phyloP scores from a whole-genome alignment of 306 rosid species.

The Hylodesmum podocarpum region DNA sequence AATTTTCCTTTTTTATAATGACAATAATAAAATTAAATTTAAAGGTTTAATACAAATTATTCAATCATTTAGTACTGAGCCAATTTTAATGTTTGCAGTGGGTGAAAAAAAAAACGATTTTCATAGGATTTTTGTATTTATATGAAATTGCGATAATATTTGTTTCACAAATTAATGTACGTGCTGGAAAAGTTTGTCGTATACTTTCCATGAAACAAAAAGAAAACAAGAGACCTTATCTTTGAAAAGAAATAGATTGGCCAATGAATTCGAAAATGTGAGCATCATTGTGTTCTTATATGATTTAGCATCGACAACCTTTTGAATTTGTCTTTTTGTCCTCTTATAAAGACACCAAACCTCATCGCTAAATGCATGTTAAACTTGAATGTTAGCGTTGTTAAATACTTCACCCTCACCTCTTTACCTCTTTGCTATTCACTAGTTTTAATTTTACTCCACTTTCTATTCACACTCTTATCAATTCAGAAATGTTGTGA shows the following conservation, averaged over 20 bases:
- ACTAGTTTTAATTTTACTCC: too few species aligned
- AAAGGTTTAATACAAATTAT: too few species aligned
- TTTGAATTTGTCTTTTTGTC: conserved; percentile 45
- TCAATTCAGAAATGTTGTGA: too few species aligned
- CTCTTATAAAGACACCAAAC: conserved; percentile 23
- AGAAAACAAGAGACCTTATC: not conserved
- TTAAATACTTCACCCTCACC: not conserved
- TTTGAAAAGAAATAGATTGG: conserved; percentile 4
- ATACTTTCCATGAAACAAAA: conserved; percentile 13
- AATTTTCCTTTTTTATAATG: too few species aligned
- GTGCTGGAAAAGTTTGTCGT: not conserved
- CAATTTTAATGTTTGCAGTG: too few species aligned
- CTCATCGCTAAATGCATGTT: not conserved
- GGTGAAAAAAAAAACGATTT: not conserved
- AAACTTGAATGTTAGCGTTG: not conserved
- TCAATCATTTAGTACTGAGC: too few species aligned
- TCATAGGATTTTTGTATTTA: too few species aligned
- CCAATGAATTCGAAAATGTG: conserved; percentile 28
- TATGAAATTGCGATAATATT: not conserved
- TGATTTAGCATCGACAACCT: conserved; percentile 36
- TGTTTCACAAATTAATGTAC: not conserved
- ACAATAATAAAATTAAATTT: too few species aligned
- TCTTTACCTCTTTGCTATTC: too few species aligned
- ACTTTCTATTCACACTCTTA: too few species aligned
- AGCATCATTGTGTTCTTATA: conserved; percentile 21